Conservation (phyloP, 2,329 filamentous ascomycete species). For the Myrmaecium sp. region DNA sequence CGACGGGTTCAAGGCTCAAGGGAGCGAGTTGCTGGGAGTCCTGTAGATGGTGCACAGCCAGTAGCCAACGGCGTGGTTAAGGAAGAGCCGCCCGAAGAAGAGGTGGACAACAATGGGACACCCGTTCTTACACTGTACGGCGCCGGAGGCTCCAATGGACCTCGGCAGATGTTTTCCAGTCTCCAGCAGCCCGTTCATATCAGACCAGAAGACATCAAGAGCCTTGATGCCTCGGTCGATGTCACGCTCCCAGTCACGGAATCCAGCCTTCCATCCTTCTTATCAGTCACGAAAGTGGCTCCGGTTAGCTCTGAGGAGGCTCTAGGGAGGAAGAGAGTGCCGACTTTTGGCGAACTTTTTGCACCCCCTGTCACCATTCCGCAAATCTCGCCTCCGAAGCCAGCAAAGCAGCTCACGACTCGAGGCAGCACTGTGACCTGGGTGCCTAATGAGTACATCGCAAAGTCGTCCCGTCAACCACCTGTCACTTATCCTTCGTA, state of each 20-base stretch:
- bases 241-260: slow-evolving; percentile 40
- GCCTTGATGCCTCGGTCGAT: slow-evolving; percentile 24
- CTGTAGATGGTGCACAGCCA: slow-evolving; percentile 1
- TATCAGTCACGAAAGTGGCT: slow-evolving; percentile 50
- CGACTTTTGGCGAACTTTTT: slow-evolving; percentile 59
- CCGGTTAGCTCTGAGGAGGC: slow-evolving; percentile 29
- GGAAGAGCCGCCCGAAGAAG: slow-evolving; percentile 4
- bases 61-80: slow-evolving; percentile 4
- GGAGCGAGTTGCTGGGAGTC: background rate
- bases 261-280: slow-evolving; percentile 53
- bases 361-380: slow-evolving; percentile 49
- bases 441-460: slow-evolving; percentile 35
- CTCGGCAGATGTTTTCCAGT: slow-evolving; percentile 75
- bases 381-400: slow-evolving; percentile 53
- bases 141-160: slow-evolving; percentile 41
- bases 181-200: slow-evolving; percentile 39
- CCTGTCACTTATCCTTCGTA: slow-evolving; percentile 47
- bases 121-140: slow-evolving; percentile 62
- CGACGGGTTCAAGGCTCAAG: slow-evolving; percentile 6
- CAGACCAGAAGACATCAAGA: slow-evolving; percentile 15
- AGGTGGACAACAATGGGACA: slow-evolving; percentile 23
- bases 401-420: slow-evolving; percentile 52
- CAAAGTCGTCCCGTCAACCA: slow-evolving; percentile 23
- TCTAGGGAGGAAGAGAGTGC: slow-evolving; percentile 33
- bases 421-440: slow-evolving; percentile 33